Conservation (phyloP, 2,329 filamentous ascomycete genomes). For the Phialophora expanda region DNA sequence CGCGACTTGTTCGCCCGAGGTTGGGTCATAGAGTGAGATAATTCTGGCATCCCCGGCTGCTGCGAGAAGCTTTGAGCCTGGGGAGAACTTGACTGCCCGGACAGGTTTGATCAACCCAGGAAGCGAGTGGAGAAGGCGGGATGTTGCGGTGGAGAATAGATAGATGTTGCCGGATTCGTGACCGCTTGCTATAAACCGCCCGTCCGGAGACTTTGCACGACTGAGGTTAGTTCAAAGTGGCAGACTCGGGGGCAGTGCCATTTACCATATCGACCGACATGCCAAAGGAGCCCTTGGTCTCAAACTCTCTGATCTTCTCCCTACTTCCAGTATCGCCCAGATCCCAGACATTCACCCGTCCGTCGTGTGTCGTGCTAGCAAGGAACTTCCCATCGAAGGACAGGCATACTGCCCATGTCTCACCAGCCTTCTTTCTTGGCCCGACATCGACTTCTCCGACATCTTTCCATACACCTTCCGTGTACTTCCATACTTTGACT, state of each 20-base stretch:
- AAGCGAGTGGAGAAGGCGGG: constrained; percentile 82
- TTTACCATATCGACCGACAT: constrained; percentile 78
- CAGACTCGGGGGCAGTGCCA: constrained; percentile 27
- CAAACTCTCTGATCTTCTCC: constrained; percentile 77
- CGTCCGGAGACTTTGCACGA: constrained; percentile 63
- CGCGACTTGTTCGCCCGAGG: constrained; percentile 88
- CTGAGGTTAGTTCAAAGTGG: background rate
- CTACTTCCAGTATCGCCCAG: constrained; percentile 51
- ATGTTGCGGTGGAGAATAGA: constrained; percentile 86
- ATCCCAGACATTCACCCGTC: constrained; percentile 89
- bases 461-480: constrained; percentile 61
- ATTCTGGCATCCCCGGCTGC: constrained; percentile 87
- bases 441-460: constrained; percentile 50
- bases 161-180: constrained; percentile 93
- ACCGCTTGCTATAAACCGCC: constrained; percentile 84
- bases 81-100: constrained; percentile 84
- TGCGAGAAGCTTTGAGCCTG: constrained; percentile 80
- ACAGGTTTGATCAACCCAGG: constrained; percentile 85
- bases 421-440: constrained; percentile 63
- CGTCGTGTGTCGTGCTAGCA: constrained; percentile 85
- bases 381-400: constrained; percentile 83
- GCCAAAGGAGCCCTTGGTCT: constrained; percentile 92
- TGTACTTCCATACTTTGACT: constrained; percentile 77
- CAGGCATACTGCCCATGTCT: constrained; percentile 86
- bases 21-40: constrained; percentile 90